Evolutionary conservation across 2,329 filamentous ascomycete genomes (phyloP).

Genomic region (Lomentospora prolificans): DNA sequence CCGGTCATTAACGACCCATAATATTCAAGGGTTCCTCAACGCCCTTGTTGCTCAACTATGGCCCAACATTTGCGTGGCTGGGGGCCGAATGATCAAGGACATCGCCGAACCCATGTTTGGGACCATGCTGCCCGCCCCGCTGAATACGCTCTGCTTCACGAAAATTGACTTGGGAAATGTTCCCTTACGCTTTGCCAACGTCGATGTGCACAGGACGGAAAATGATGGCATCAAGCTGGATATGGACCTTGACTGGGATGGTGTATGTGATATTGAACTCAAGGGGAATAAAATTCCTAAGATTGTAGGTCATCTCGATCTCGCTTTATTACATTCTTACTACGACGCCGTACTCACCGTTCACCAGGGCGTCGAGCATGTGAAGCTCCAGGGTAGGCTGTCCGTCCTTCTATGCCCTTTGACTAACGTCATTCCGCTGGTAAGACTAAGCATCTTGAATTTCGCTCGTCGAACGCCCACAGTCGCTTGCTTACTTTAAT

Average conservation of each 20-base stretch:
- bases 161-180: constrained; percentile 34
- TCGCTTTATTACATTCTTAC: not conserved
- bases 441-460: no score
- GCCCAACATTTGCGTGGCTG: constrained; percentile 37
- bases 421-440: constrained; percentile 34
- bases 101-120: constrained; percentile 38
- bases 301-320: constrained; percentile 21
- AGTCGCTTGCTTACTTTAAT: not conserved
- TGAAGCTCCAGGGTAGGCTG: constrained; percentile 32
- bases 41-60: constrained; percentile 36
- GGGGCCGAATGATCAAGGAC: constrained; percentile 32
- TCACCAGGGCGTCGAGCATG: constrained; percentile 31
- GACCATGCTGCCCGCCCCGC: constrained; percentile 32
- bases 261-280: constrained; percentile 35
- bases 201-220: constrained; percentile 34
- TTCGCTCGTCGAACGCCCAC: not conserved
- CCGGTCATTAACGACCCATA: not conserved
- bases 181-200: constrained; percentile 28
- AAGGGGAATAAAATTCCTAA: constrained; percentile 31
- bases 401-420: constrained; percentile 33
- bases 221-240: constrained; percentile 36
- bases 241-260: constrained; percentile 35
- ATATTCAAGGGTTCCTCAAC: constrained; percentile 30
- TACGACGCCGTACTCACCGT: constrained; percentile 9
- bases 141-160: constrained; percentile 30